Conservation (phyloP, 148 eudicot species). For the Gaultheria prostrata region DNA sequence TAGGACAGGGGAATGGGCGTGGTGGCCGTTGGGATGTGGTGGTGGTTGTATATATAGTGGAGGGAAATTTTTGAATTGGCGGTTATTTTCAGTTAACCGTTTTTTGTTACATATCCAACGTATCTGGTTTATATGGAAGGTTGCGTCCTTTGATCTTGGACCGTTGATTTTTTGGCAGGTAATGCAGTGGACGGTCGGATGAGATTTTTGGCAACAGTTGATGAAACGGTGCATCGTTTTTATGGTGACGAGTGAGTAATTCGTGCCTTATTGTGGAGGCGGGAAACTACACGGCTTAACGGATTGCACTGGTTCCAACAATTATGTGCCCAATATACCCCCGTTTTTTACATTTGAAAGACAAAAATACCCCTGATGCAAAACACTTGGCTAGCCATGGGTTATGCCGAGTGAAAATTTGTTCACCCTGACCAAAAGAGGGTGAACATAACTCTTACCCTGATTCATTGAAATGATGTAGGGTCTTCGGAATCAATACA, state of each 20-base stretch:
- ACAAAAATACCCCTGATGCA: not conserved
- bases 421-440: too few relatives aligned
- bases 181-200: not conserved
- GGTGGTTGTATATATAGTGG: not conserved
- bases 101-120: not conserved
- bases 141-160: not conserved
- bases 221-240: not conserved
- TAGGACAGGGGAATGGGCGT: too few relatives aligned
- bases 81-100: not conserved
- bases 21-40: not conserved
- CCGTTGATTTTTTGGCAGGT: not conserved
- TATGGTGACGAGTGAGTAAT: not conserved
- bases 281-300: not conserved
- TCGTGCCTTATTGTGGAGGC: not conserved
- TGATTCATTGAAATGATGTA: too few relatives aligned
- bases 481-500: too few relatives aligned
- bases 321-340: not conserved
- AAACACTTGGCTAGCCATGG: too few relatives aligned
- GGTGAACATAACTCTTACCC: too few relatives aligned
- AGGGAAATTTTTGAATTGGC: conserved; percentile 7
- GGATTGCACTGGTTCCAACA: not conserved
- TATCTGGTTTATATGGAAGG: not conserved
- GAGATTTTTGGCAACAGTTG: not conserved
- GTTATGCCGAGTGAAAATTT: too few relatives aligned
- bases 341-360: not conserved